Percentiles rank a stretch among this genome's conserved stretches.
These are phyloP conservation scores for Kluyveromyces starmeri DNA, from an alignment of 805 yeast species.

Conservation along the genomic window DNA sequence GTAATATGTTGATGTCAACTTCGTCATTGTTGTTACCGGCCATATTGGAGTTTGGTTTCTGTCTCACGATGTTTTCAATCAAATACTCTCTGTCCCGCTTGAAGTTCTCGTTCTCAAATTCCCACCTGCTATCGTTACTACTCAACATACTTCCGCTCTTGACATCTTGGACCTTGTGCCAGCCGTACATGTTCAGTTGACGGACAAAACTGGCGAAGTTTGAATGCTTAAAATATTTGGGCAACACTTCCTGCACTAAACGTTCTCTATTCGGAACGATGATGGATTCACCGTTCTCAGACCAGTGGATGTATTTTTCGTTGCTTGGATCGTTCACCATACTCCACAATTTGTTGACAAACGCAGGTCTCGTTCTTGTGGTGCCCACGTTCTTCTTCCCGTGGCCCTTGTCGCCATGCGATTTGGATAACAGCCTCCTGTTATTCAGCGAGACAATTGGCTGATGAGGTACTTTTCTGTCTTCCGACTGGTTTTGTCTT, in stretches of 20 bases:
- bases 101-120: conserved; percentile 79
- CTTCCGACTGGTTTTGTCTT: no score
- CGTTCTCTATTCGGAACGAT: conserved; percentile 72
- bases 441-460: conserved; percentile 1
- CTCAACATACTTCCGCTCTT: conserved; percentile 59
- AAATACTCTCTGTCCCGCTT: conserved; percentile 71
- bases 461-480: no score
- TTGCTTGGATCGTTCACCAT: conserved; percentile 84
- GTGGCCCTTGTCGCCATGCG: neutral
- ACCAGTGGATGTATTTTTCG: conserved; percentile 70
- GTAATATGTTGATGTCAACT: conserved; percentile 25
- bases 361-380: conserved; percentile 68
- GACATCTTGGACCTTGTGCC: conserved; percentile 97
- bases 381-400: conserved; percentile 12
- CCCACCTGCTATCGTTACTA: conserved; percentile 72
- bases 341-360: conserved; percentile 88
- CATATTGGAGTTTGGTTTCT: conserved; percentile 33
- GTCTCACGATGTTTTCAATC: conserved; percentile 76
- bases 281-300: conserved; percentile 75
- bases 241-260: conserved; percentile 76
- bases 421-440: neutral
- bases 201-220: conserved; percentile 94
- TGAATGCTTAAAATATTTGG: conserved; percentile 89
- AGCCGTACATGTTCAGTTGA: conserved; percentile 96
- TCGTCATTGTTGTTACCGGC: conserved; percentile 14